Evolutionary conservation across 805 yeast species (phyloP).

Genomic region (Nadsonia fulvescens): DNA sequence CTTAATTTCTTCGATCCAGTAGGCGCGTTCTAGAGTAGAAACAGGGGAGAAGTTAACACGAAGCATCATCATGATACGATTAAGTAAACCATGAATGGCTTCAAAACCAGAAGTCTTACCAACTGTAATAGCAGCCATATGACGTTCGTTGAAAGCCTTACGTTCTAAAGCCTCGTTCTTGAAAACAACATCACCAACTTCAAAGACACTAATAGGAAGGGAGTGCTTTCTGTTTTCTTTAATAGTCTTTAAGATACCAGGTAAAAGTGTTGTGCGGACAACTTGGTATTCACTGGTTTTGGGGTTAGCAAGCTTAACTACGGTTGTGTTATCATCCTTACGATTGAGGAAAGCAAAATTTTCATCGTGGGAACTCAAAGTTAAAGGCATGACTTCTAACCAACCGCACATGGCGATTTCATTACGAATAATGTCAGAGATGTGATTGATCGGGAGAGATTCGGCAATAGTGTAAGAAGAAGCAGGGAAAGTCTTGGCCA

Average conservation of each 20-base stretch:
- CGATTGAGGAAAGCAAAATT: constrained; percentile 74
- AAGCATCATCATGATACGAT: constrained; percentile 89
- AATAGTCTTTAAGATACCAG: constrained; percentile 88
- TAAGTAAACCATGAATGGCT: constrained; percentile 81
- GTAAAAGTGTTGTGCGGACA: constrained; percentile 84
- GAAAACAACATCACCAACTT: constrained; percentile 84
- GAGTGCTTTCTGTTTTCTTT: constrained; percentile 93
- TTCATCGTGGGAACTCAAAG: constrained; percentile 92
- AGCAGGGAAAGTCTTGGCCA: constrained; percentile 63
- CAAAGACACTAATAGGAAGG: constrained; percentile 87
- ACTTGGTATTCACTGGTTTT: constrained; percentile 95
- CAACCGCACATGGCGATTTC: constrained; percentile 93
- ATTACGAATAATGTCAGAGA: constrained; percentile 73
- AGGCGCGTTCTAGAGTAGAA: constrained; percentile 43
- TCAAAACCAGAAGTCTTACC: constrained; percentile 95
- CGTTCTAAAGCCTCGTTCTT: constrained; percentile 69
- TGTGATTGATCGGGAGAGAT: constrained; percentile 79
- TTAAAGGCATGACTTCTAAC: constrained; percentile 89
- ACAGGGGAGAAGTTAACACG: constrained; percentile 63
- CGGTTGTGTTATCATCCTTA: constrained; percentile 54
- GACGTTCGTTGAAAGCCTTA: constrained; percentile 79
- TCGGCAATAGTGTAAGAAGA: constrained; percentile 63
- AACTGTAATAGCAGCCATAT: constrained; percentile 86
- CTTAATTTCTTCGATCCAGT: constrained; percentile 21
- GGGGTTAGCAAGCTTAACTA: constrained; percentile 87